Conservation (phyloP, 352 stramenopile genomes). For the Paralagenidium karlingii region DNA sequence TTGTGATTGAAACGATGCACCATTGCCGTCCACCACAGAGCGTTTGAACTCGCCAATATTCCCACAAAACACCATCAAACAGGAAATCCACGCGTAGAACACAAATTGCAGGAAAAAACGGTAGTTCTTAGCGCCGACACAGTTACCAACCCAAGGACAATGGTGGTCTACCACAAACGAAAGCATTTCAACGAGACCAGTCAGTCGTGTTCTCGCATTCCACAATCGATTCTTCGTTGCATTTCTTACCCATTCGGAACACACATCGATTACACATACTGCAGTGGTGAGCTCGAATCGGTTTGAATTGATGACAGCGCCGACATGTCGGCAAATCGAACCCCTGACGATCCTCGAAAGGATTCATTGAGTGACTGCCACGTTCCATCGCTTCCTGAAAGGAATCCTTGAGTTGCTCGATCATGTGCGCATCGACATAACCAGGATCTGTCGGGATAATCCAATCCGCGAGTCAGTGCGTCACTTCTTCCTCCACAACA, state of each 20-base stretch:
- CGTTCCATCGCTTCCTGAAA: constrained; percentile 51
- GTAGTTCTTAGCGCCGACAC: constrained; percentile 73
- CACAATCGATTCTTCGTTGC: no score
- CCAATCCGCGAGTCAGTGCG: no score
- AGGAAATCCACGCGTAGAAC: constrained; percentile 56
- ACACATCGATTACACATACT: constrained; percentile 80
- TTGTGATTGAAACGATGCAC: no score
- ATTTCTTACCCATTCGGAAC: constrained; percentile 76
- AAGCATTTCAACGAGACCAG: background rate
- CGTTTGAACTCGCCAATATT: constrained; percentile 37
- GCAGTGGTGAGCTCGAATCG: constrained; percentile 74
- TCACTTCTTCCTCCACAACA: no score
- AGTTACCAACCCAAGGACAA: constrained; percentile 92
- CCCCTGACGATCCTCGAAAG: constrained; percentile 8
- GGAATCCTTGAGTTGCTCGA: constrained; percentile 45
- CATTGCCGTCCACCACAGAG: constrained; percentile 5
- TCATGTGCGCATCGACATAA: constrained; percentile 50
- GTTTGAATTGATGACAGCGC: constrained; percentile 58
- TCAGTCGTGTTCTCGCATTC: no score
- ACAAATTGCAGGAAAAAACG: constrained; percentile 84
- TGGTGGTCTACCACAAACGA: constrained; percentile 84
- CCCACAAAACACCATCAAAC: constrained; percentile 31
- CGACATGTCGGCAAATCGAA: constrained; percentile 34
- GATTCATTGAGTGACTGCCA: constrained; percentile 5
- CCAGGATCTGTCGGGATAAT: constrained; percentile 34